phyloP scores from a whole-genome alignment of 2,329 filamentous ascomycete species.

The Epichloe sylvatica region DNA sequence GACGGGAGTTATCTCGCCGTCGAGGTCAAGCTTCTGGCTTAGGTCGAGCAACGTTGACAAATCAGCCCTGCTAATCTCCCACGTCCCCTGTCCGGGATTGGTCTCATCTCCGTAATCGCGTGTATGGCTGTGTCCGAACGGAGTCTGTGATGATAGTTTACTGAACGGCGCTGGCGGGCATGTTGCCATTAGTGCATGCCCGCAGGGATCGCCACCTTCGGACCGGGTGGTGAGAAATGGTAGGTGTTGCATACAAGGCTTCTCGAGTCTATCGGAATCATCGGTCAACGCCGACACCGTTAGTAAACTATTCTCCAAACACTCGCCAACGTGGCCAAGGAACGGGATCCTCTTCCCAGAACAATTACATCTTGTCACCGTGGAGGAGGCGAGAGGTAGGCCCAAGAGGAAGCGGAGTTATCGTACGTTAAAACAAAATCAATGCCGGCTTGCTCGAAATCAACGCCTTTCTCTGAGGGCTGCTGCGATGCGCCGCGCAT shows the following conservation, averaged over 20 bases:
- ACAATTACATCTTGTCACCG: slow-evolving; percentile 23
- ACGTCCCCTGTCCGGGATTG: slow-evolving; percentile 52
- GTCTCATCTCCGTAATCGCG: slow-evolving; percentile 15
- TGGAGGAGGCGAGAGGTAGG: slow-evolving; percentile 52
- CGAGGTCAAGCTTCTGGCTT: slow-evolving; percentile 67
- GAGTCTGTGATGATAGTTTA: slow-evolving; percentile 34
- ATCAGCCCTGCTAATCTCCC: slow-evolving; percentile 63
- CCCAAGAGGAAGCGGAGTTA: slow-evolving; percentile 38
- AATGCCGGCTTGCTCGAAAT: slow-evolving; percentile 73
- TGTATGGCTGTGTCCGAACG: slow-evolving; percentile 35
- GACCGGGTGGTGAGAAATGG: slow-evolving; percentile 57
- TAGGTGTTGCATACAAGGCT: slow-evolving; percentile 84
- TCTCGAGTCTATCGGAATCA: slow-evolving; percentile 58
- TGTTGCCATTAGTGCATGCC: slow-evolving; percentile 86
- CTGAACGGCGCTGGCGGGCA: slow-evolving; percentile 59
- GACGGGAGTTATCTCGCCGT: slow-evolving; percentile 85
- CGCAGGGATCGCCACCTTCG: slow-evolving; percentile 54
- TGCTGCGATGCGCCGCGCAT: slow-evolving; percentile 15
- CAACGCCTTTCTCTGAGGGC: slow-evolving; percentile 31
- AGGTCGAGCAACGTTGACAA: slow-evolving; percentile 72
- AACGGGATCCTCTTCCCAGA: not conserved
- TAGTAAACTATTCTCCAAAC: slow-evolving; percentile 22
- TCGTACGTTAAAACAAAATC: slow-evolving; percentile 88
- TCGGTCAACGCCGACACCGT: slow-evolving; percentile 26
- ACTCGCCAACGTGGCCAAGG: slow-evolving; percentile 7